phyloP scores from a whole-genome alignment of 768 basidiomycete genomes.

The Tremella yokohamensis region DNA sequence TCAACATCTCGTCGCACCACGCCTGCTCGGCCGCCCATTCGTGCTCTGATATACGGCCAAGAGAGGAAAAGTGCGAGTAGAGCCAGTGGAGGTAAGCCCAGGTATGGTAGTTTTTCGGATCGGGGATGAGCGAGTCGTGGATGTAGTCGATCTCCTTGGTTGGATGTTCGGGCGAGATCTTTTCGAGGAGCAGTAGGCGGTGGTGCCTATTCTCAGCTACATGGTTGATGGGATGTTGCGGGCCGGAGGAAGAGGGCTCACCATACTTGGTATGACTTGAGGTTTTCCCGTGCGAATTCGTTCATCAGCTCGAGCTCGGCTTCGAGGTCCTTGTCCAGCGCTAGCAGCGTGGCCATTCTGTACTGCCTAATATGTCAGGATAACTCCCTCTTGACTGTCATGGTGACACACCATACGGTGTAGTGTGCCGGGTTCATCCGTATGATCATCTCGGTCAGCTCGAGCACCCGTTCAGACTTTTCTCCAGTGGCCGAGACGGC shows the following conservation, averaged over 20 bases:
- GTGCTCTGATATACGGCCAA: conserved; percentile 28
- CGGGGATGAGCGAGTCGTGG: conserved; percentile 64
- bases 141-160: conserved; percentile 73
- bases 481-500: conserved; percentile 74
- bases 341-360: conserved; percentile 78
- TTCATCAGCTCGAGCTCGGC: conserved; percentile 81
- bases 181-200: conserved; percentile 53
- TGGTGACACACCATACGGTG: conserved; percentile 71
- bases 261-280: conserved; percentile 99
- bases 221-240: conserved; percentile 11
- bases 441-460: conserved; percentile 84
- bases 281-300: conserved; percentile 71
- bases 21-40: conserved; percentile 42
- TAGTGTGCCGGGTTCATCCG: conserved; percentile 93
- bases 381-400: not conserved
- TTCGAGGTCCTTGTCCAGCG: conserved; percentile 65
- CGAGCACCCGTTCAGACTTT: conserved; percentile 73
- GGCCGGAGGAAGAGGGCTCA: no score
- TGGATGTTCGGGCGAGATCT: conserved; percentile 47
- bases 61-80: conserved; percentile 65
- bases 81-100: conserved; percentile 98
- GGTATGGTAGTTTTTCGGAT: conserved; percentile 97
- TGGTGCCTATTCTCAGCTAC: conserved; percentile 51
- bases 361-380: conserved; percentile 68
- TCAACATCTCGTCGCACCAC: conserved; percentile 51